phyloP scores from a whole-genome alignment of 352 stramenopile genomes.

The Phytopythium chamaehyphon region DNA sequence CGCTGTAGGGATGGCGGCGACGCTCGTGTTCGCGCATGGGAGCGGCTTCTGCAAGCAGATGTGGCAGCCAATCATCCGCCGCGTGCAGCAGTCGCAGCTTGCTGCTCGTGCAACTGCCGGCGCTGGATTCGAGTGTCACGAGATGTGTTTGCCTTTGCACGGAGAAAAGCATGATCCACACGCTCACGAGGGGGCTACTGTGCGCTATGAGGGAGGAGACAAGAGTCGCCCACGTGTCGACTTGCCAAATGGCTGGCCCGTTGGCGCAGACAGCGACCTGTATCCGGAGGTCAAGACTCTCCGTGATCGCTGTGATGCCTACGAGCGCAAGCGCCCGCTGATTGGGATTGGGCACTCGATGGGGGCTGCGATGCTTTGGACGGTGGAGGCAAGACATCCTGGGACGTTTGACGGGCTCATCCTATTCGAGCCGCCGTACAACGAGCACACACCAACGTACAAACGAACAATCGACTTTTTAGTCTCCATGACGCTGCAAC shows the following conservation, averaged over 20 bases:
- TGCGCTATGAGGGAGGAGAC: slow-evolving; percentile 36
- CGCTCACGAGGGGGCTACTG: slow-evolving; percentile 13
- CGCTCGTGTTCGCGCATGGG: slow-evolving; percentile 21
- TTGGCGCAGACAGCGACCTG: slow-evolving; percentile 10
- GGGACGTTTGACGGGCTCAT: slow-evolving; percentile 40
- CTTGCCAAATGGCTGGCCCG: slow-evolving; percentile 17
- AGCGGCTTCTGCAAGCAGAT: slow-evolving; percentile 39
- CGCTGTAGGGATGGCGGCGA: neutral
- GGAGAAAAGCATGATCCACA: slow-evolving; percentile 27
- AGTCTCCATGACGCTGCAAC: slow-evolving; percentile 21
- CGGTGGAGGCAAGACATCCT: slow-evolving; percentile 27
- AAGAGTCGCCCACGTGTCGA: slow-evolving; percentile 12
- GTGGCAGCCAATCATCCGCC: slow-evolving; percentile 29
- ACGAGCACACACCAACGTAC: slow-evolving; percentile 21
- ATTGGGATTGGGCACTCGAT: slow-evolving; percentile 41
- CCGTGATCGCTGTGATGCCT: neutral
- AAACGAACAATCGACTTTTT: slow-evolving; percentile 20
- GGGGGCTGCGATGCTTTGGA: slow-evolving; percentile 32
- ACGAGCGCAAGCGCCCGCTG: slow-evolving; percentile 7
- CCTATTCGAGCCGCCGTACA: slow-evolving; percentile 43
- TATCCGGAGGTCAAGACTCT: slow-evolving; percentile 16
- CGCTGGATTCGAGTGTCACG: slow-evolving; percentile 17
- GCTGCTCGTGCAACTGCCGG: slow-evolving; percentile 5
- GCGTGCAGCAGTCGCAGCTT: slow-evolving; percentile 16
- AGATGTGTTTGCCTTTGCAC: slow-evolving; percentile 39